Evolutionary conservation across 2,329 filamentous ascomycete genomes (phyloP), one percentile per base, ranked within the genome.

Genomic region (Ceratocystis destructans): DNA sequence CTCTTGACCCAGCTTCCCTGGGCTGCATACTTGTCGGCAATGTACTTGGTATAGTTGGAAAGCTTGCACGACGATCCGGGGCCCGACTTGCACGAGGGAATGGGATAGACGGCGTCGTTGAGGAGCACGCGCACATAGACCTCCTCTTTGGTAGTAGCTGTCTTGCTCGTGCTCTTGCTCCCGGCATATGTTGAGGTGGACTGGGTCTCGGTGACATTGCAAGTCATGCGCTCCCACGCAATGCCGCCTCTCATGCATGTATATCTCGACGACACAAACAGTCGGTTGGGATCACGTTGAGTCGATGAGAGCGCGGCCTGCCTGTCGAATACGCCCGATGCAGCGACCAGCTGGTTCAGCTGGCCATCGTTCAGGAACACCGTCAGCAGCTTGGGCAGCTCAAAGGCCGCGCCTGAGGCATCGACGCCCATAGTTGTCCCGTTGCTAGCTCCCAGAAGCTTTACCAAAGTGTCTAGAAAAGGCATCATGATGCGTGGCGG

Each of bases 301-400:
- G 77, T 78, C 1, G 76, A 74, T 0, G 81, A 76, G 0, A 87
- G 77, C 1, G 76, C 72, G 2, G 73, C 70, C 70, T 87, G 79
- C 7, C 77, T 74, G 68, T 87, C 84, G 70, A 85, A 87, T 1
- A 87, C 79, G 0, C 85, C 86, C 17, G 81, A 79, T 5, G 80
- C 79, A 1, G 82, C 79, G 0, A 82, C 79, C 5, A 87, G 75
- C 73, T 88, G 80, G 62, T 80, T 83, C 50, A 87, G 78, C 70
- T 88, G 85, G 2, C 85, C 84, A 70, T 88, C 85, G 68, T 88
- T 87, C 46, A 84, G 75, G 72, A 88, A 88, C 0, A 78, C 78
- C 62, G 84, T 80, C 10, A 87, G 77, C 22, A 88, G 75, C 50
- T 79, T 80, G 5, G 84, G 83, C 0, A 86, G 71, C 2, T 73